Conservation (phyloP, 2,329 filamentous ascomycete species). For the Phyllosticta citriasiana region DNA sequence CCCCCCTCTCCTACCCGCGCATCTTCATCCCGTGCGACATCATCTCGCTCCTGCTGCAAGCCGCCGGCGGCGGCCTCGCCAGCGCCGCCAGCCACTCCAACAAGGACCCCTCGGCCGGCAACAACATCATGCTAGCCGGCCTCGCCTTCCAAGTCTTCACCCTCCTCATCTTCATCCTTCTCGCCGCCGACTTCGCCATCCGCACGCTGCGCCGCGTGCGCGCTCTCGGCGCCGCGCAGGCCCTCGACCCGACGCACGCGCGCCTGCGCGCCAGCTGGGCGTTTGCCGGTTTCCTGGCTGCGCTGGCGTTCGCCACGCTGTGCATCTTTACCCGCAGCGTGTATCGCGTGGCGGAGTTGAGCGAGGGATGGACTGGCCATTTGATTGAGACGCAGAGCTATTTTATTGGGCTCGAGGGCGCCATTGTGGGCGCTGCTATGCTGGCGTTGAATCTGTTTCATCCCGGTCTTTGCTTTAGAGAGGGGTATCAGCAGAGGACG, state of each 20-base stretch:
- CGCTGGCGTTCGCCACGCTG: constrained; percentile 48
- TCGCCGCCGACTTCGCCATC: constrained; percentile 32
- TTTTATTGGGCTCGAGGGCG: constrained; percentile 30
- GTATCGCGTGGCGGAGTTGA: constrained; percentile 57
- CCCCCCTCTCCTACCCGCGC: constrained; percentile 37
- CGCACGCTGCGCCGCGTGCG: constrained; percentile 18
- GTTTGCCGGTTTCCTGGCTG: constrained; percentile 48
- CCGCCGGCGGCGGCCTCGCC: constrained; percentile 34
- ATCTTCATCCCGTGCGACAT: constrained; percentile 43
- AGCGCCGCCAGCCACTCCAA: constrained; percentile 22
- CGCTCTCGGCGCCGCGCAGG: constrained; percentile 16
- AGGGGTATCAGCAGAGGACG: constrained; percentile 16
- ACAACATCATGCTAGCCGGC: constrained; percentile 37
- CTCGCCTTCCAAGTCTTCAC: constrained; percentile 36
- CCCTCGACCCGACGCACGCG: constrained; percentile 19
- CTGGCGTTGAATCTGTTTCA: constrained; percentile 27
- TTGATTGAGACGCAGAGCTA: constrained; percentile 40
- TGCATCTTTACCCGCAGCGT: constrained; percentile 55
- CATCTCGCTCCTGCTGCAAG: constrained; percentile 35
- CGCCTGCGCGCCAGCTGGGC: constrained; percentile 23
- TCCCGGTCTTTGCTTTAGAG: constrained; percentile 27
- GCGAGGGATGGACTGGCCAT: constrained; percentile 50
- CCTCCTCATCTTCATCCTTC: constrained; percentile 31
- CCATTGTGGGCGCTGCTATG: constrained; percentile 23
- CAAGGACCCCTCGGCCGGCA: constrained; percentile 27